A percentile compares a stretch with the other conserved stretches of the same genome.
These are phyloP conservation scores for Xerophyta viscosa DNA, from an alignment of 106 monocot genomes.

Conservation along the genomic window DNA sequence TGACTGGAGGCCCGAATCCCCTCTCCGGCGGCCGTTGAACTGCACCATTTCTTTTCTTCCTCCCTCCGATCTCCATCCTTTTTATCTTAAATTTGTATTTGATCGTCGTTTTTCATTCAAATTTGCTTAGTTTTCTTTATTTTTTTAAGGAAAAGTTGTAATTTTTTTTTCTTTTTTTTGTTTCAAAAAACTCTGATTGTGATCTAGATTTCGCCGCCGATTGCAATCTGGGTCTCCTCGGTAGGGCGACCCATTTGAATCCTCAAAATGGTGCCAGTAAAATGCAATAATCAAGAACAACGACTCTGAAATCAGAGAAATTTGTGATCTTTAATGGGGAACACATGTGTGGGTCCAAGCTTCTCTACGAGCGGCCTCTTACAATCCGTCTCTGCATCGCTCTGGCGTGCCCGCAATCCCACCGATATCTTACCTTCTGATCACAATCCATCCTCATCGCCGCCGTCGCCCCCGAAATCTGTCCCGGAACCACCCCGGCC, in stretches of 20 bases:
- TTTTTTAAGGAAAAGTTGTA: no score
- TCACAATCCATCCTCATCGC: not conserved
- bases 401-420: not conserved
- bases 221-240: not conserved
- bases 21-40: not conserved
- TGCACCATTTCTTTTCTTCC: no score
- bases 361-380: not conserved
- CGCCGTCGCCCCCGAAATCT: not conserved
- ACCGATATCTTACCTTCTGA: not conserved
- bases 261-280: no score
- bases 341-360: constrained; percentile 3
- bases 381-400: not conserved
- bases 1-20: not conserved
- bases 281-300: not conserved
- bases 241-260: not conserved
- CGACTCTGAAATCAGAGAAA: not conserved
- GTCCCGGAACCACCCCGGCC: not conserved
- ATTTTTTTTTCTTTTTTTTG: no score
- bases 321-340: not conserved
- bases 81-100: no score
- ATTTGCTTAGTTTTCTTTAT: no score
- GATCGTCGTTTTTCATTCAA: no score
- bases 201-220: not conserved
- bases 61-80: no score
- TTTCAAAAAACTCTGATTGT: not conserved